Evolutionary conservation across 108 stramenopile genomes (phyloP).

Genomic region (Asterionellopsis glacialis): DNA sequence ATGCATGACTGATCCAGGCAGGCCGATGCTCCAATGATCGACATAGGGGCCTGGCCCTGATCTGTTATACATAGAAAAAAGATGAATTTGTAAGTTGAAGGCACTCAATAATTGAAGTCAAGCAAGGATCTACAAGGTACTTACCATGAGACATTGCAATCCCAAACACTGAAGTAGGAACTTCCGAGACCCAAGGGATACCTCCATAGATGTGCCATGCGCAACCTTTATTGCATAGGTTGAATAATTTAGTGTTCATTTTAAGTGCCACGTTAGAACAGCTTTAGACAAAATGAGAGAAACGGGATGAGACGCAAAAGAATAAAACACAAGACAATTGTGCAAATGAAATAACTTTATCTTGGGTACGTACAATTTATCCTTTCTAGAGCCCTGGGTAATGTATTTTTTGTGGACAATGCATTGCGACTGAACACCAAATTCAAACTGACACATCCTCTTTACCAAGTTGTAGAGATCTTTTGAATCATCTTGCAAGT

Average conservation of each 20-base stretch:
- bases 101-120: no score
- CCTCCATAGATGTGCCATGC: slow-evolving; percentile 6
- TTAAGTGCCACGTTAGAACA: slow-evolving; percentile 21
- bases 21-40: slow-evolving; percentile 22
- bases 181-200: slow-evolving; percentile 5
- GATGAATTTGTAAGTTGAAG: no score
- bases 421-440: slow-evolving; percentile 1
- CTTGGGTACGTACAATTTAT: no score
- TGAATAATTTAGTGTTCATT: slow-evolving; percentile 22
- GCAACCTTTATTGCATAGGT: slow-evolving; percentile 5
- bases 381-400: not conserved
- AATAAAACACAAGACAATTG: no score
- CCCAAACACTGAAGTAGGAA: slow-evolving; percentile 32
- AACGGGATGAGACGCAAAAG: no score
- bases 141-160: slow-evolving; percentile 26
- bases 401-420: not conserved
- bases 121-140: slow-evolving; percentile 1
- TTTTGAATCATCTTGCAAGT: not conserved
- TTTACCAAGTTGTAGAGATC: not conserved
- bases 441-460: not conserved
- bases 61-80: slow-evolving; percentile 1
- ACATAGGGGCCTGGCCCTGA: slow-evolving; percentile 8
- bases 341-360: no score
- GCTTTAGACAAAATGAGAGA: not conserved
- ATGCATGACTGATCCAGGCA: slow-evolving; percentile 22